phyloP scores from a whole-genome alignment of 495 filamentous ascomycete species.

The Penicillium cosmopolitanum region DNA sequence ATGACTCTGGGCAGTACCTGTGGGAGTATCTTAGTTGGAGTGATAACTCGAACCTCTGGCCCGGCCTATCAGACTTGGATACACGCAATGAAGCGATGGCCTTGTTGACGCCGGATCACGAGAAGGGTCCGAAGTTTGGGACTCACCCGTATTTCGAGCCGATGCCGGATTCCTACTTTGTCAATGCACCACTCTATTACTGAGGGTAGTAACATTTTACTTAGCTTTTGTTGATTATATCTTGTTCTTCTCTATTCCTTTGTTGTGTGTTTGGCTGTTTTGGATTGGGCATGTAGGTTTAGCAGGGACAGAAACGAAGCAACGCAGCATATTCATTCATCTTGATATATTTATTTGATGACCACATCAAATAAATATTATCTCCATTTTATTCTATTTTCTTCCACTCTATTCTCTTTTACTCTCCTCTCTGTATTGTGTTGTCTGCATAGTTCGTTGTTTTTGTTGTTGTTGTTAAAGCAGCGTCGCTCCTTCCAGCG shows the following conservation, averaged over 20 bases:
- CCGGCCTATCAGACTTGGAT: conserved; percentile 38
- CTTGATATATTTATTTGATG: too few relatives aligned
- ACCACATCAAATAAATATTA: too few relatives aligned
- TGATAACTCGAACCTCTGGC: conserved; percentile 39
- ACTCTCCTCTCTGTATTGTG: too few relatives aligned
- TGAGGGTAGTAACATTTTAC: conserved; percentile 5
- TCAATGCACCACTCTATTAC: conserved; percentile 31
- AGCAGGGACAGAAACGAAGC: conserved; percentile 2
- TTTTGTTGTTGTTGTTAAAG: not conserved
- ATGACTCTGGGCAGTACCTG: conserved; percentile 44
- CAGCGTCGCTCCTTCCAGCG: not conserved
- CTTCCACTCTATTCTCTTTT: too few relatives aligned
- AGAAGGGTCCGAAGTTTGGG: conserved; percentile 36
- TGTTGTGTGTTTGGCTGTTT: not conserved
- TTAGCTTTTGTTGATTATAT: not conserved
- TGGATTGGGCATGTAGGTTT: conserved; percentile 8
- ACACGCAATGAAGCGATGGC: conserved; percentile 27
- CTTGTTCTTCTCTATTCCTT: not conserved
- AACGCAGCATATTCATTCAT: not conserved
- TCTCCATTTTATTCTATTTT: not conserved
- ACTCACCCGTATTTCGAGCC: conserved; percentile 34
- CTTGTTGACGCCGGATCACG: conserved; percentile 34
- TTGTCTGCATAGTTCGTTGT: too few relatives aligned
- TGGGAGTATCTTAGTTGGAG: conserved; percentile 52
- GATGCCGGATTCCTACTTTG: conserved; percentile 35